Conservation (phyloP, 2,329 filamentous ascomycete genomes). For the Thielaviopsis populi region DNA sequence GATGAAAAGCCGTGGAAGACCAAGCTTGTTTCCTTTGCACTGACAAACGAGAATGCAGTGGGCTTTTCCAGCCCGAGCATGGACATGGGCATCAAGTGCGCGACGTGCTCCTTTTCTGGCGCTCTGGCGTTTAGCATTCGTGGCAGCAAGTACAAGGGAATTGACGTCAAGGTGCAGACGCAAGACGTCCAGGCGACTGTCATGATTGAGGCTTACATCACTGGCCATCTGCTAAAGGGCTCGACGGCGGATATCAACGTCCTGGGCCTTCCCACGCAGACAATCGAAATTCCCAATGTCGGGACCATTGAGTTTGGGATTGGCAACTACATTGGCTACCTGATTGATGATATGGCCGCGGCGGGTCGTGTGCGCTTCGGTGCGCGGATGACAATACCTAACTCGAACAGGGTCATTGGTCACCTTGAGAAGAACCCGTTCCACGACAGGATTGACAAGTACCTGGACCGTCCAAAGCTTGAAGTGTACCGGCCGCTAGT, state of each 20-base stretch:
- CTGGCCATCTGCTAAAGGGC: background rate
- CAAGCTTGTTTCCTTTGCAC: background rate
- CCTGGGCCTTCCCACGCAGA: background rate
- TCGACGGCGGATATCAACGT: background rate
- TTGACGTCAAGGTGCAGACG: slow-evolving; percentile 3
- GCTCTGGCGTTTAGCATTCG: background rate
- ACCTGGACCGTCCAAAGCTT: background rate
- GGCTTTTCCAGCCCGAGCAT: background rate
- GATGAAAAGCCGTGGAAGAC: slow-evolving; percentile 3
- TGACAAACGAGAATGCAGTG: slow-evolving; percentile 1
- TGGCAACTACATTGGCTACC: slow-evolving; percentile 10
- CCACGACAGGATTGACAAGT: background rate
- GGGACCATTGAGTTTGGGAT: background rate
- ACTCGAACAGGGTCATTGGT: slow-evolving; percentile 5
- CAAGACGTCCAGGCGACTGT: background rate
- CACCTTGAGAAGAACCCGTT: background rate
- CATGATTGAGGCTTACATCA: slow-evolving; percentile 3
- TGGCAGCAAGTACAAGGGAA: background rate
- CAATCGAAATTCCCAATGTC: background rate
- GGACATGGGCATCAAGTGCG: slow-evolving; percentile 6
- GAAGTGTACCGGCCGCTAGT: slow-evolving; percentile 4
- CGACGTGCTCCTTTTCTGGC: background rate
- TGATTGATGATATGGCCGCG: slow-evolving; percentile 3
- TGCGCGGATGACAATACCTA: slow-evolving; percentile 13
- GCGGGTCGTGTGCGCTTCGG: slow-evolving; percentile 3